Conservation (phyloP, 2,329 filamentous ascomycete species). For the Coccinonectria pachysandricola region DNA sequence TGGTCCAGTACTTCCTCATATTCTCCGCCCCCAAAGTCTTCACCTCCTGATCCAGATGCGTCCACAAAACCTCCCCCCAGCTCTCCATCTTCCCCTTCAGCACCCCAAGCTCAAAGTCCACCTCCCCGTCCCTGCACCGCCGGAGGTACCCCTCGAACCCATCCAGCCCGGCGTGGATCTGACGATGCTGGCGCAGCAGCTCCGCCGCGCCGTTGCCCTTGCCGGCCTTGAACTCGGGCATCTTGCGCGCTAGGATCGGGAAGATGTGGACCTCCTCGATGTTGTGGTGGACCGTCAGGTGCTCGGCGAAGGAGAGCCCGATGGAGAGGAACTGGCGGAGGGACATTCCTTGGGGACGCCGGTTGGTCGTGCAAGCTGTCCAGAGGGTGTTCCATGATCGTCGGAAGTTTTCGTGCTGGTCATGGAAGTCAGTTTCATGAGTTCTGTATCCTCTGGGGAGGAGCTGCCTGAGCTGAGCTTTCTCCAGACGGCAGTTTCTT, state of each 20-base stretch:
- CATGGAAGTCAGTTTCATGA: background rate
- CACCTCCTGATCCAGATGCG: slow-evolving; percentile 79
- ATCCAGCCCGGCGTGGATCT: slow-evolving; percentile 70
- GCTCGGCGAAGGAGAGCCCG: slow-evolving; percentile 58
- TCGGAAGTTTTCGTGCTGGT: slow-evolving; percentile 67
- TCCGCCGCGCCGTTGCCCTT: slow-evolving; percentile 31
- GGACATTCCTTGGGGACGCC: slow-evolving; percentile 53
- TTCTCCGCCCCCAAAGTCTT: slow-evolving; percentile 69
- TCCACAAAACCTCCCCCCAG: slow-evolving; percentile 72
- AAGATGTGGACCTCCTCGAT: slow-evolving; percentile 81
- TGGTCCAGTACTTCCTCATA: slow-evolving; percentile 74
- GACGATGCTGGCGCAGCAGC: slow-evolving; percentile 62
- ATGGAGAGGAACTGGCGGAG: slow-evolving; percentile 57
- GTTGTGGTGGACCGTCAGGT: slow-evolving; percentile 66
- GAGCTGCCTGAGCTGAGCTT: no score
- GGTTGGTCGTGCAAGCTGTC: slow-evolving; percentile 47
- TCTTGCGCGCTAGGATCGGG: slow-evolving; percentile 62
- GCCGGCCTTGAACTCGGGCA: slow-evolving; percentile 61
- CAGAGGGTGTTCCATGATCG: slow-evolving; percentile 62
- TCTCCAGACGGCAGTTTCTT: no score
- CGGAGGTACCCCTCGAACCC: slow-evolving; percentile 55
- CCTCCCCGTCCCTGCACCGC: slow-evolving; percentile 52
- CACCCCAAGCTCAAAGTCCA: slow-evolving; percentile 43
- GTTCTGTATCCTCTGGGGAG: no score
- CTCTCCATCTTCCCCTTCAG: slow-evolving; percentile 63